Conservation (phyloP, 2,329 filamentous ascomycete genomes). For the Cryphonectria japonica region DNA sequence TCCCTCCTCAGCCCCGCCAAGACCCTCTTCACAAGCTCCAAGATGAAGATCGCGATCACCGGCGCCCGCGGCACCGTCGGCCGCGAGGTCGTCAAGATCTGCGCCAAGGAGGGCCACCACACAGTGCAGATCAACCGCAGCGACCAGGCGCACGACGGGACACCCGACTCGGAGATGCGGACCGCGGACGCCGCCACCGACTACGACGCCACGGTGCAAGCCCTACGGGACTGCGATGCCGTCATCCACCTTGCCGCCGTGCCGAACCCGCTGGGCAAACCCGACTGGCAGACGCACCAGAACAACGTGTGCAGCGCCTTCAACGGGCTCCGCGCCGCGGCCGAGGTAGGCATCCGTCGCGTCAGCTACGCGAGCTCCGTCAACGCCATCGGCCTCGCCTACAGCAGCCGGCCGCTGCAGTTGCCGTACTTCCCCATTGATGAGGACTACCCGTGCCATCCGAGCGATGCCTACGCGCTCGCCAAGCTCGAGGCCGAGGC, state of each 20-base stretch:
- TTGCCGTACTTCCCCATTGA: conserved; percentile 45
- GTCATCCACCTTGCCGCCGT: conserved; percentile 37
- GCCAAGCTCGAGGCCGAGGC: conserved; percentile 42
- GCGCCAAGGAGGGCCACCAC: conserved; percentile 38
- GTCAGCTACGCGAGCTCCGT: conserved; percentile 44
- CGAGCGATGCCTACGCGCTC: conserved; percentile 42
- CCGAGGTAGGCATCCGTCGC: conserved; percentile 39
- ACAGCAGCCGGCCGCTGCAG: conserved; percentile 39
- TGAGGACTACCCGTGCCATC: conserved; percentile 37
- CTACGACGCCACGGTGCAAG: conserved; percentile 38
- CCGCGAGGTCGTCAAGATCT: conserved; percentile 37
- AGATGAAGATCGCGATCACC: conserved; percentile 47
- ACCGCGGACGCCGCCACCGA: conserved; percentile 39
- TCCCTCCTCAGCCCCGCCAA: neutral
- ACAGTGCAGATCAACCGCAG: conserved; percentile 42
- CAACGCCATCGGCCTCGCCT: conserved; percentile 44
- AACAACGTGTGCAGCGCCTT: conserved; percentile 44
- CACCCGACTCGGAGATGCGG: conserved; percentile 39
- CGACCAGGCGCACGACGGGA: conserved; percentile 36
- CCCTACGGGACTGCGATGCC: conserved; percentile 9
- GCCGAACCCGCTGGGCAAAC: conserved; percentile 40
- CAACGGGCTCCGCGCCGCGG: conserved; percentile 45
- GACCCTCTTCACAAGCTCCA: neutral
- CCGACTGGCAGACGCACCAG: conserved; percentile 39
- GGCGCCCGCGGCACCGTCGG: conserved; percentile 41